These are phyloP conservation scores for Penicillium sp. DNA, from an alignment of 2,329 filamentous ascomycete genomes.

Conservation along the genomic window DNA sequence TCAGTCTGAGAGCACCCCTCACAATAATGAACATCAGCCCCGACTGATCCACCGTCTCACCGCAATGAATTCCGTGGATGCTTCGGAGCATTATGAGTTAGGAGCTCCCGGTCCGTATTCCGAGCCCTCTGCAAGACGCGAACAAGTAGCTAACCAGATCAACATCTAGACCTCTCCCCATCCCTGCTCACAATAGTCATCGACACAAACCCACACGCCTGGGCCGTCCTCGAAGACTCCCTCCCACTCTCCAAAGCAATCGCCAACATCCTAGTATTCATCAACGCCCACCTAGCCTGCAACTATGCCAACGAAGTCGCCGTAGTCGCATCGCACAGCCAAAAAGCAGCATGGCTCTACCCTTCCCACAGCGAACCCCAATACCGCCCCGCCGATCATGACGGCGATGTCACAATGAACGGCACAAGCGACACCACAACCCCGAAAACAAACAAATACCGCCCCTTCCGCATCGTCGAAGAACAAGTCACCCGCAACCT, in stretches of 20 bases:
- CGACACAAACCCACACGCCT: slow-evolving; percentile 94
- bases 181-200: slow-evolving; percentile 87
- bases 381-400: slow-evolving; percentile 20
- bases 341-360: slow-evolving; percentile 86
- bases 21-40: slow-evolving; percentile 16
- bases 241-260: slow-evolving; percentile 81
- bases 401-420: slow-evolving; percentile 60
- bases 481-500: slow-evolving; percentile 73
- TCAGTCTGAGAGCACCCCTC: background rate
- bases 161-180: slow-evolving; percentile 55
- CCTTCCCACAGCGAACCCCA: slow-evolving; percentile 48
- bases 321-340: slow-evolving; percentile 82
- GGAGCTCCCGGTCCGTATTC: slow-evolving; percentile 41
- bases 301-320: slow-evolving; percentile 92
- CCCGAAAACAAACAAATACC: slow-evolving; percentile 77
- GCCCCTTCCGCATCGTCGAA: slow-evolving; percentile 85
- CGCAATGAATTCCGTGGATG: slow-evolving; percentile 65
- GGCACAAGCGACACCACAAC: slow-evolving; percentile 36
- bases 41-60: slow-evolving; percentile 3
- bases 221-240: slow-evolving; percentile 71
- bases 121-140: slow-evolving; percentile 6
- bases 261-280: slow-evolving; percentile 88
- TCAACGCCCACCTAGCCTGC: slow-evolving; percentile 93
- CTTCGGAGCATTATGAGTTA: slow-evolving; percentile 53
- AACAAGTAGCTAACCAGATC: background rate